Conservation (phyloP, 306 rosid genomes). For the Dalbergia cochinchinensis region DNA sequence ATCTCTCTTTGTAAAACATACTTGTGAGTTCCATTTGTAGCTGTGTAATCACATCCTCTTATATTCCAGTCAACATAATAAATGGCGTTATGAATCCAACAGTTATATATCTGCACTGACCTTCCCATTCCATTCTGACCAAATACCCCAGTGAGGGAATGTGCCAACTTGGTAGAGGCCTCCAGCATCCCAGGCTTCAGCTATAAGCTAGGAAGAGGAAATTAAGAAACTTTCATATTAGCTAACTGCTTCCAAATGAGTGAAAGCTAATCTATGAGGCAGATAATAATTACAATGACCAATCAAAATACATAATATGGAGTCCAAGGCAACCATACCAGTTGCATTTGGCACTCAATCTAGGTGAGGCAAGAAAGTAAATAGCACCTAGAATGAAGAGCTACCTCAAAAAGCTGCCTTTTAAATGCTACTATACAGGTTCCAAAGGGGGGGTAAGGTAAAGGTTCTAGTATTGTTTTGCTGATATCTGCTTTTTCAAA, state of each 20-base stretch:
- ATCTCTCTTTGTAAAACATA: conserved; percentile 21
- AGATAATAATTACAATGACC: conserved; percentile 30
- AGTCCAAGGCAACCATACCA: conserved; percentile 27
- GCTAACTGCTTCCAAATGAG: conserved; percentile 38
- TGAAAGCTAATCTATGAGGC: conserved; percentile 33
- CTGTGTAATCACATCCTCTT: conserved; percentile 3
- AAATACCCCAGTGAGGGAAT: conserved; percentile 96
- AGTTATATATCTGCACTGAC: conserved; percentile 57
- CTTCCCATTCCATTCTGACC: conserved; percentile 99
- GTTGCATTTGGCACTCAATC: conserved; percentile 24
- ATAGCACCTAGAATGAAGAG: conserved; percentile 40
- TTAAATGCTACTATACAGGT: conserved; percentile 1
- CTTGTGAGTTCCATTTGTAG: conserved; percentile 32
- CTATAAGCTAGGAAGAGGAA: conserved; percentile 75
- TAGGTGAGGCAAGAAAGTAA: conserved; percentile 23
- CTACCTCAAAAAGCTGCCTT: conserved; percentile 17
- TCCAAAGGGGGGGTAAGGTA: conserved; percentile 15
- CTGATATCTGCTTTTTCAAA: too few relatives aligned
- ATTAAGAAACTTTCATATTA: conserved; percentile 35
- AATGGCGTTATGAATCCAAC: conserved; percentile 34
- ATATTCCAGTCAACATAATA: conserved; percentile 24
- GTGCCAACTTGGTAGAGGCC: conserved; percentile 97
- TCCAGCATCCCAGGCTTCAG: conserved; percentile 99
- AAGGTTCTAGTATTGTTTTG: not conserved
- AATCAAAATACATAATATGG: conserved; percentile 43